A percentile compares a stretch with the other conserved stretches of the same genome.
Conservation (phyloP, 2,329 filamentous ascomycete species). For the Chaetomiaceae sp. region DNA sequence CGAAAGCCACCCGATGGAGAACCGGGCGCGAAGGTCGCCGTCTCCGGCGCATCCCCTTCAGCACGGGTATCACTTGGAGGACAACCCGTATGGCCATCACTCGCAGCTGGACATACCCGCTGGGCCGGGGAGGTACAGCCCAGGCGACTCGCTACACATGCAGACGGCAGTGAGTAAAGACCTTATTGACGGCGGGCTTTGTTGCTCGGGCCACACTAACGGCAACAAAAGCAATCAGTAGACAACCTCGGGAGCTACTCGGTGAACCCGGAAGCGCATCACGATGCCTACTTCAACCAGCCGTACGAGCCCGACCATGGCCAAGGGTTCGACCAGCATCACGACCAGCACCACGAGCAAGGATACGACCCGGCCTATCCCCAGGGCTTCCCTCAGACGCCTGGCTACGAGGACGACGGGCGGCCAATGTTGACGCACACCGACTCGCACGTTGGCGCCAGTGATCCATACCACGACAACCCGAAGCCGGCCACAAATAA, state of each 20-base stretch:
- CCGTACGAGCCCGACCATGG: slow-evolving; percentile 67
- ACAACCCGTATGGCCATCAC: slow-evolving; percentile 61
- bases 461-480: slow-evolving; percentile 42
- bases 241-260: slow-evolving; percentile 54
- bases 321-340: slow-evolving; percentile 35
- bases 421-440: slow-evolving; percentile 70
- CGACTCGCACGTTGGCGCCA: slow-evolving; percentile 37
- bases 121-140: slow-evolving; percentile 50
- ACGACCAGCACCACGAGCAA: slow-evolving; percentile 34
- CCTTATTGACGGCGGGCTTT: background rate
- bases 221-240: slow-evolving; percentile 41
- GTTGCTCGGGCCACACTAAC: slow-evolving; percentile 12
- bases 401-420: slow-evolving; percentile 65
- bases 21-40: slow-evolving; percentile 56
- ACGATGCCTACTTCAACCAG: slow-evolving; percentile 79
- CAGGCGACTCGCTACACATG: slow-evolving; percentile 70
- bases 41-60: slow-evolving; percentile 70
- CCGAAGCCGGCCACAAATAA: slow-evolving; percentile 36
- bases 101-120: slow-evolving; percentile 63
- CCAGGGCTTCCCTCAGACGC: slow-evolving; percentile 25
- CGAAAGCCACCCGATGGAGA: slow-evolving; percentile 50
- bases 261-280: slow-evolving; percentile 76
- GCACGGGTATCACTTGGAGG: slow-evolving; percentile 75
- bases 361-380: slow-evolving; percentile 42
- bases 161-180: slow-evolving; percentile 69